A percentile compares a stretch with the other conserved stretches of the same genome.
Evolutionary conservation across 2,329 filamentous ascomycete species (phyloP).

Genomic region (Thelonectria rubi): DNA sequence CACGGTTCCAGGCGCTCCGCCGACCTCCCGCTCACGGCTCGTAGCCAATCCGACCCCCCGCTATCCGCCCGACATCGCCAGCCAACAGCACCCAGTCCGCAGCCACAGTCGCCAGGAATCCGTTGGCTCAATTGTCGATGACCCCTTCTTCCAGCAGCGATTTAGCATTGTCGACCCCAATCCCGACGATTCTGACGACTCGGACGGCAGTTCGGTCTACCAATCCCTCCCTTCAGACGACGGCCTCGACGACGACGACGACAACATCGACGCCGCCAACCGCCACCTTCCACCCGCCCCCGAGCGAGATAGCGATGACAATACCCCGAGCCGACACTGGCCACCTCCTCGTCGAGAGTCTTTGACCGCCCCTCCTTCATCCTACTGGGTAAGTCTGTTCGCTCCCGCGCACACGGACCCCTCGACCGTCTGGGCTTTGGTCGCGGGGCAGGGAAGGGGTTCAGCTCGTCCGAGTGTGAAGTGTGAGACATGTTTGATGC

Average conservation of each 20-base stretch:
- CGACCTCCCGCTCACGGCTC: conserved; percentile 27
- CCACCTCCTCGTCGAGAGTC: conserved; percentile 60
- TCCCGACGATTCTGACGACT: conserved; percentile 38
- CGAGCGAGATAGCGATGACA: conserved; percentile 40
- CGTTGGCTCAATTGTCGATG: conserved; percentile 63
- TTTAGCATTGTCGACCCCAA: conserved; percentile 48
- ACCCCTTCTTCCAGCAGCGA: conserved; percentile 62
- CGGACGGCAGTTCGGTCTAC: conserved; percentile 39
- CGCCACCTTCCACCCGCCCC: conserved; percentile 29
- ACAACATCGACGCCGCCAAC: conserved; percentile 49
- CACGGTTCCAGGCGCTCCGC: conserved; percentile 35
- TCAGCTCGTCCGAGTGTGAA: conserved; percentile 19
- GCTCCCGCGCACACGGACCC: conserved; percentile 34
- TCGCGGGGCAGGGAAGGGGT: conserved; percentile 36
- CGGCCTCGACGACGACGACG: conserved; percentile 44
- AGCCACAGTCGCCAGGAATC: conserved; percentile 54
- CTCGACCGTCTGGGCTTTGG: conserved; percentile 28
- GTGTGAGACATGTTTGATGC: conserved; percentile 26
- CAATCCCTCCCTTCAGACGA: conserved; percentile 42
- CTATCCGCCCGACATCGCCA: conserved; percentile 29
- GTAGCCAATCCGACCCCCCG: conserved; percentile 34
- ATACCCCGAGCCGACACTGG: conserved; percentile 48
- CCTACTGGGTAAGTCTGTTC: conserved; percentile 49
- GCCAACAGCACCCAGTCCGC: conserved; percentile 22
- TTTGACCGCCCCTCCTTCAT: conserved; percentile 52